phyloP scores from a whole-genome alignment of 2,329 filamentous ascomycete species.

The Aspergillus chevalieri region DNA sequence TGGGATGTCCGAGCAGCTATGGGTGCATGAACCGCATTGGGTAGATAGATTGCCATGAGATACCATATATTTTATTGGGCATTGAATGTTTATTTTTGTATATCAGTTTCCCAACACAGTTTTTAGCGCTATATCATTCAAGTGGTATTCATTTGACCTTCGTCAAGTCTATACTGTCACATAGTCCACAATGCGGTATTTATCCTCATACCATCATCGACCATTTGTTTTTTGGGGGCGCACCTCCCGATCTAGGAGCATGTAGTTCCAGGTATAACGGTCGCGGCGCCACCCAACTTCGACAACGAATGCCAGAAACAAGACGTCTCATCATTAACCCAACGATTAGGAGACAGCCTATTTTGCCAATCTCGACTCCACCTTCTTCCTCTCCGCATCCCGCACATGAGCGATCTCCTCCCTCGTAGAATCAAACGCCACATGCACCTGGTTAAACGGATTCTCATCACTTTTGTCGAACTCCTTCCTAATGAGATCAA shows the following conservation, averaged over 20 bases:
- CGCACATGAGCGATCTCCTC: slow-evolving; percentile 67
- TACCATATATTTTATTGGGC: neutral
- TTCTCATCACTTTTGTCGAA: slow-evolving; percentile 94
- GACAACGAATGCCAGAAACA: too few relatives aligned
- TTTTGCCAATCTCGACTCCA: slow-evolving; percentile 60
- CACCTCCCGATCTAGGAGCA: too few relatives aligned
- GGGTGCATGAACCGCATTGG: slow-evolving; percentile 24
- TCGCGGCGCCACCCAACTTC: too few relatives aligned
- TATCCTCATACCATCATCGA: too few relatives aligned
- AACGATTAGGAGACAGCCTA: slow-evolving; percentile 5
- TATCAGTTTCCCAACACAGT: neutral
- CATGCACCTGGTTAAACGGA: slow-evolving; percentile 81
- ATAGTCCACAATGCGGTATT: neutral
- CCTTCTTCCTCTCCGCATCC: slow-evolving; percentile 63
- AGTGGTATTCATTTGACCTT: neutral
- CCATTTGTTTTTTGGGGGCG: too few relatives aligned
- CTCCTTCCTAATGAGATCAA: slow-evolving; percentile 79
- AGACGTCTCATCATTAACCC: neutral
- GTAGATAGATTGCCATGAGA: slow-evolving; percentile 10
- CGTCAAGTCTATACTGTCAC: neutral
- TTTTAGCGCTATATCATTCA: neutral
- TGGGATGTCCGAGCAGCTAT: slow-evolving; percentile 78
- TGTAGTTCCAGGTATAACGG: too few relatives aligned
- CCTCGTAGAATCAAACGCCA: slow-evolving; percentile 67
- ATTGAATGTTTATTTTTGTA: neutral